phyloP scores from a whole-genome alignment of 2,329 filamentous ascomycete species.

The Exophiala lecanii-corni region DNA sequence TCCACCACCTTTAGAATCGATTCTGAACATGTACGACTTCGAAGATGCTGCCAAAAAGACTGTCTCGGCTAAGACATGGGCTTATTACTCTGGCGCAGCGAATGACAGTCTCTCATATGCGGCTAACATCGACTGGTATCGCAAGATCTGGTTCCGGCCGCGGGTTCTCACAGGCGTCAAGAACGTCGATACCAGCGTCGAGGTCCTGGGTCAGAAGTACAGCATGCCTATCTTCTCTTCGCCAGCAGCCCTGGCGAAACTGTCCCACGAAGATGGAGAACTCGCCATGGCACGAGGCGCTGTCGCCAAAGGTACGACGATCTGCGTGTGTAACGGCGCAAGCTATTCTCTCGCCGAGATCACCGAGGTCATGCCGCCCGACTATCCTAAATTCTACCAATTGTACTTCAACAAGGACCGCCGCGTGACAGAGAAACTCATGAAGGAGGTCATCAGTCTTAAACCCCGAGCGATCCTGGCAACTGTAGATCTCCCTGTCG shows the following conservation, averaged over 20 bases:
- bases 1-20: slow-evolving; percentile 17
- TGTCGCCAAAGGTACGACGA: slow-evolving; percentile 15
- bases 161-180: slow-evolving; percentile 40
- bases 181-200: slow-evolving; percentile 33
- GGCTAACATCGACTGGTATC: slow-evolving; percentile 30
- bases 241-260: slow-evolving; percentile 34
- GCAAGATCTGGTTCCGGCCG: slow-evolving; percentile 45
- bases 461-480: slow-evolving; percentile 50
- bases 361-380: slow-evolving; percentile 27
- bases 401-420: slow-evolving; percentile 59
- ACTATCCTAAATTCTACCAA: slow-evolving; percentile 43
- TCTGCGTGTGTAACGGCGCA: slow-evolving; percentile 46
- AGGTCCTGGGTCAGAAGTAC: slow-evolving; percentile 20
- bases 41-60: slow-evolving; percentile 18
- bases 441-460: slow-evolving; percentile 40
- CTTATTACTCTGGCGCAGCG: slow-evolving; percentile 27
- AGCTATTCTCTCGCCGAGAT: slow-evolving; percentile 56
- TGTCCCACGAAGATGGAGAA: slow-evolving; percentile 43
- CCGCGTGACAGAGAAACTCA: slow-evolving; percentile 46
- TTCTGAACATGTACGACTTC: slow-evolving; percentile 24
- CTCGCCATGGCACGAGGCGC: slow-evolving; percentile 33
- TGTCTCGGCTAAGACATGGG: slow-evolving; percentile 25
- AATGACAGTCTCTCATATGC: slow-evolving; percentile 17
- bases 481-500: slow-evolving; percentile 54
- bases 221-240: slow-evolving; percentile 21